phyloP scores from a whole-genome alignment of 192 early-diverging fungal genomes.

The Coemansia sp. region DNA sequence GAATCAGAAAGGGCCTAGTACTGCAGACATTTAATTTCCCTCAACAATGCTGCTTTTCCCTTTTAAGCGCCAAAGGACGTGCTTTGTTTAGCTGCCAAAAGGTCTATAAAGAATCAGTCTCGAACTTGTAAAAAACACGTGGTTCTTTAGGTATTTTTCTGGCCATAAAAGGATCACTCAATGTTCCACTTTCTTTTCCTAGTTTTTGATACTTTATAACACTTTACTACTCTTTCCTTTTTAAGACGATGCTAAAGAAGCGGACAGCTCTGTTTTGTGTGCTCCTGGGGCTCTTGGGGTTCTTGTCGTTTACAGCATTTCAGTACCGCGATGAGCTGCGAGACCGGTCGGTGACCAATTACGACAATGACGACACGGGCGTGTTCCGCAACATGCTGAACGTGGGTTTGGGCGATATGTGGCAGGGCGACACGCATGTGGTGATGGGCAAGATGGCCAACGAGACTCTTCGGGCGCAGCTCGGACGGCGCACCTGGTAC shows the following conservation, averaged over 20 bases:
- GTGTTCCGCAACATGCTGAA: slow-evolving; percentile 38
- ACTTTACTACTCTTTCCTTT: slow-evolving; percentile 8
- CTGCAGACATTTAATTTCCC: not conserved
- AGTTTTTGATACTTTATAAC: slow-evolving; percentile 5
- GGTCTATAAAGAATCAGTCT: not conserved
- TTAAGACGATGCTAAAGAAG: slow-evolving; percentile 32
- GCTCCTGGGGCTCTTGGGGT: slow-evolving; percentile 18
- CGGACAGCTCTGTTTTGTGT: slow-evolving; percentile 21
- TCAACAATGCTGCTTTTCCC: not conserved
- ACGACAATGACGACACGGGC: slow-evolving; percentile 30
- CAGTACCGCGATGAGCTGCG: slow-evolving; percentile 42
- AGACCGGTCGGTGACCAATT: slow-evolving; percentile 37
- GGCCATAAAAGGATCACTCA: not conserved
- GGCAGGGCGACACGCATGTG: slow-evolving; percentile 53
- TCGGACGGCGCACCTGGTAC: slow-evolving; percentile 89
- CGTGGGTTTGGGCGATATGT: slow-evolving; percentile 24
- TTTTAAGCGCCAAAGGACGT: not conserved
- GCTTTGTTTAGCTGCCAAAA: not conserved
- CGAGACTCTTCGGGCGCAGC: slow-evolving; percentile 73
- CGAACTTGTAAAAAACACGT: not conserved
- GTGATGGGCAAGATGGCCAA: slow-evolving; percentile 74
- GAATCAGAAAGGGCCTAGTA: not conserved
- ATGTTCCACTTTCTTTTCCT: not conserved
- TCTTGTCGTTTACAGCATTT: slow-evolving; percentile 32
- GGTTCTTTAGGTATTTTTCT: not conserved